Evolutionary conservation across 345 rosid genomes (phyloP).

Genomic region (Stellera chamaejasme): DNA sequence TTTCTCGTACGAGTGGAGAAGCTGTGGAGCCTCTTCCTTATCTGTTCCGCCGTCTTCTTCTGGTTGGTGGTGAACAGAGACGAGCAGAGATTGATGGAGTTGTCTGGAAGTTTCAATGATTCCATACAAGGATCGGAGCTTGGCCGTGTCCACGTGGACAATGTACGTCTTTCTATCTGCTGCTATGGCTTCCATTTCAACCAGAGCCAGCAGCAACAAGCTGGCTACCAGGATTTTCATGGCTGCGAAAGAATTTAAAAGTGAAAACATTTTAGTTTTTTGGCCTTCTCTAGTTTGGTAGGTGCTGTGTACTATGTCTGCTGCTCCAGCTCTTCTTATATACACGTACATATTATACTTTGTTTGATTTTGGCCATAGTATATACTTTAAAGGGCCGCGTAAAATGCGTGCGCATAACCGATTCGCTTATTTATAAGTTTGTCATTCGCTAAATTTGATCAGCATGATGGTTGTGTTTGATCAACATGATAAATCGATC

Average conservation of each 20-base stretch:
- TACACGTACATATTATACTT: too few species aligned
- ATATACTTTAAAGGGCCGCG: too few species aligned
- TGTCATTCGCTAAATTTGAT: too few species aligned
- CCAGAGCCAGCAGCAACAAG: constrained; percentile 18
- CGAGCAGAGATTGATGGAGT: constrained; percentile 29
- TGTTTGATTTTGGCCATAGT: too few species aligned
- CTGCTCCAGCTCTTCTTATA: too few species aligned
- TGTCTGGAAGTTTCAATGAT: constrained; percentile 13
- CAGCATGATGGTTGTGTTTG: too few species aligned
- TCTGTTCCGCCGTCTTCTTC: constrained; percentile 14
- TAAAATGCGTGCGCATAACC: too few species aligned
- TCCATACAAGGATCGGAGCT: constrained; percentile 18
- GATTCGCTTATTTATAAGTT: too few species aligned
- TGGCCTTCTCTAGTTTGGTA: too few species aligned
- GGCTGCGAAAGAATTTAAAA: background rate
- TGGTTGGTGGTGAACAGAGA: constrained; percentile 22
- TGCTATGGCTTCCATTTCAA: constrained; percentile 23
- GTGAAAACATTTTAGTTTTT: too few species aligned
- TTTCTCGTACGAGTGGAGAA: constrained; percentile 47
- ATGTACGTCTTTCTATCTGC: constrained; percentile 34
- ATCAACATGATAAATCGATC: too few species aligned
- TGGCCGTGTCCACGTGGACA: constrained; percentile 48
- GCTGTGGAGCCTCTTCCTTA: constrained; percentile 19
- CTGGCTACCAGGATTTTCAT: constrained; percentile 18
- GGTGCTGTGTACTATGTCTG: too few species aligned